Base-by-base conservation (phyloP, 495 filamentous ascomycete species). In the Lindgomyces ingoldianus region DNA sequence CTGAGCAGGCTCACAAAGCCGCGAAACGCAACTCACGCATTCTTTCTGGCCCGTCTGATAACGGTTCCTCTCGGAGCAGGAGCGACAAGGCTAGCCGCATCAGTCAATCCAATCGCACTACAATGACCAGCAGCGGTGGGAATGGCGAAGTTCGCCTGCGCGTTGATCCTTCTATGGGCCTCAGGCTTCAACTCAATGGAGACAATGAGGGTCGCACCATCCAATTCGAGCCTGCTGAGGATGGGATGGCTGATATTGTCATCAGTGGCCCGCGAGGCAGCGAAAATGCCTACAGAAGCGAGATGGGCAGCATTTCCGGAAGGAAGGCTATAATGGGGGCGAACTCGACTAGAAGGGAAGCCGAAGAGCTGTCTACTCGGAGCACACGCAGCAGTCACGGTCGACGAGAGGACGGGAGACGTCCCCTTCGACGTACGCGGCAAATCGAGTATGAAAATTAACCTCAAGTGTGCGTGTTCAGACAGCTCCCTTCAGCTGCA, bases 201-300 rank as follows among this genome's bases (percentile, higher is more conserved):
- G 63, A 67, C 24, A 70, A 62, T 52, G 67, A 70, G 27, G 68
- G 63, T 16, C 62, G 68, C 8, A 67, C 54, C 21, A 46, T 70
- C 14, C 39, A 51, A 1, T 48, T 70, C 54, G 46, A 66, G 14
- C 63, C 63, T 36, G 54, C 58, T 18, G 68, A 67, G n/a, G 58
- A 64, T 36, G 68, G 68, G 8, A 67, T 67, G 62, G 59, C 63
- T n/a, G 63, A 70, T 19, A 54, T 70, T 16, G 56, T 67, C 46
- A 70, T 70, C 27, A 52, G 25, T 25, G n/a, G 42, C 48, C 11
- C 18, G 3, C 59, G 59, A 8, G 56, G 49, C 9, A 57, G 46
- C 9, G 67, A 70, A 29, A 59, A 24, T 21, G 29, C 21, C 3
- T 70, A 70, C 44, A 19, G 39, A 18, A 63, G 51, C 52, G 67